Base-by-base conservation (phyloP, 176 grass and related monocot species). In the Carex parvula region DNA sequence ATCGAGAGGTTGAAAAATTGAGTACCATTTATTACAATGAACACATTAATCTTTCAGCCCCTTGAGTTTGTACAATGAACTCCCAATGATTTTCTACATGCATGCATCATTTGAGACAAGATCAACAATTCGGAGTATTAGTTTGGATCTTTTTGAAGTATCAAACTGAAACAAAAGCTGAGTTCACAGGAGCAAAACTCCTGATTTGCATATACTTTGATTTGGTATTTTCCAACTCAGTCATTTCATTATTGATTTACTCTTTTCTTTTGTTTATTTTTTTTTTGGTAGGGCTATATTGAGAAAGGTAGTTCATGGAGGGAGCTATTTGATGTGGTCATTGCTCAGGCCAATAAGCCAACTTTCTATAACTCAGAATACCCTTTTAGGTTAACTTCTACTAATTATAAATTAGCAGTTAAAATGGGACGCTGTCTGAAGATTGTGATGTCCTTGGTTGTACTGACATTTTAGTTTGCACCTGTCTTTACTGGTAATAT, bases 251-350 rank as follows among this genome's bases (percentile, higher is more conserved):
- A 74, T 58, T 3, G 21, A 12, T 64, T 80, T n/a, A 20, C 16
- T 83, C 61, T 72, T 80, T 41, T 80, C 16, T 81, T 86, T 17
- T 80, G 61, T 67, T 60, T 32, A 79, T 66, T 48, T 88, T 86
- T 88, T 86, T 86, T 83, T 57, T 81, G 33, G 13, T 56, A 99
- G 96, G 93, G 90, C 22, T 61, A 86, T 59, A 68, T 86, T 88
- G 90, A 86, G 85, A 87, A 91, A 83, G 91, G 91, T 79, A 92
- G 85, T 84, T 99, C 96, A 30, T 99, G 96, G 96, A 91, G 90
- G 85, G 96, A 94, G 79, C 91, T 99, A 53, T 99, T 99, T 83
- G 93, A 99, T 62, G 96, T 99, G 84, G 96, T 99, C 68, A 95
- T 99, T 93, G 96, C 96, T 22, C 86, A 95, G 80, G 96, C 96